phyloP scores from a whole-genome alignment of 768 basidiomycete genomes.

The Boletus pseudopeckii region DNA sequence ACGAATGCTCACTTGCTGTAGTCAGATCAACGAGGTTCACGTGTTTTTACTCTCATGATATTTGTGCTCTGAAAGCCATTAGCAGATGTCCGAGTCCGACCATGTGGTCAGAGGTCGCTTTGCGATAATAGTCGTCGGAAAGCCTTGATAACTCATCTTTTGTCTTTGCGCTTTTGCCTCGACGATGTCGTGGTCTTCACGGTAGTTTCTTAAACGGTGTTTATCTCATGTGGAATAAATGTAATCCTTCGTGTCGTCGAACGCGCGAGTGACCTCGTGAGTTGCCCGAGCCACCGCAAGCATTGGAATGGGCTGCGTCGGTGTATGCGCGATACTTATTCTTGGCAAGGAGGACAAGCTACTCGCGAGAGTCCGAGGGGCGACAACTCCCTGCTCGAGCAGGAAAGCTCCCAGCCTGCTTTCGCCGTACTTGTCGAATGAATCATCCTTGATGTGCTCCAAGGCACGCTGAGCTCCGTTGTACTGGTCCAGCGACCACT shows the following conservation, averaged over 20 bases:
- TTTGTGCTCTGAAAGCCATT: constrained; percentile 70
- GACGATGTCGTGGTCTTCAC: constrained; percentile 71
- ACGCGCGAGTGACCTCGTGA: constrained; percentile 41
- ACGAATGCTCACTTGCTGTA: constrained; percentile 52
- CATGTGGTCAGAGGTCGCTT: constrained; percentile 63
- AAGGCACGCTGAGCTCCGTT: constrained; percentile 61
- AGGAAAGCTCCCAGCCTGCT: constrained; percentile 77
- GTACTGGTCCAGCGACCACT: constrained; percentile 66
- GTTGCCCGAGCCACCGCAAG: constrained; percentile 49
- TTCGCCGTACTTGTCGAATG: constrained; percentile 84
- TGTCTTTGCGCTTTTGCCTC: constrained; percentile 53
- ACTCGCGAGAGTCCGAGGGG: constrained; percentile 77
- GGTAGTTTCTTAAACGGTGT: constrained; percentile 62
- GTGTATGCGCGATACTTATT: constrained; percentile 60
- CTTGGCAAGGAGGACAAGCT: constrained; percentile 76
- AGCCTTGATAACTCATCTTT: constrained; percentile 64
- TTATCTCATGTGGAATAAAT: constrained; percentile 90
- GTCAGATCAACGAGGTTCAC: constrained; percentile 73
- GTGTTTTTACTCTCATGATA: constrained; percentile 50
- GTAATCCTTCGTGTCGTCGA: constrained; percentile 82
- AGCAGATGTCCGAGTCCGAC: constrained; percentile 67
- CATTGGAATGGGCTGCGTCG: constrained; percentile 51
- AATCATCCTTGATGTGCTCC: constrained; percentile 51
- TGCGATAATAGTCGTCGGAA: constrained; percentile 68
- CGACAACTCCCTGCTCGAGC: constrained; percentile 81